Conservation (phyloP, 257 asterid genomes). For the Coffea canephora region DNA sequence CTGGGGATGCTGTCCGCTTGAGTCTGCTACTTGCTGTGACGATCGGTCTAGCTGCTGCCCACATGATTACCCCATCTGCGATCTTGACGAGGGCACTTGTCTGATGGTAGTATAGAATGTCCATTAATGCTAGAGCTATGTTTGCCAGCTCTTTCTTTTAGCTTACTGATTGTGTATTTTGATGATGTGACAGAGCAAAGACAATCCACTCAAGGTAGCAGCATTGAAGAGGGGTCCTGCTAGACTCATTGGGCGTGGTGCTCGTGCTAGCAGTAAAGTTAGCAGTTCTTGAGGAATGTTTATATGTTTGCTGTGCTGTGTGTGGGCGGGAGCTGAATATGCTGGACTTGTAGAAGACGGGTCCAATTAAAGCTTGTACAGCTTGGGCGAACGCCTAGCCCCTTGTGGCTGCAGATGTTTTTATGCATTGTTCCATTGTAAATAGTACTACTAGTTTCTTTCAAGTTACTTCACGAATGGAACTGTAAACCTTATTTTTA, state of each 20-base stretch:
- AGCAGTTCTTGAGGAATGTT: conserved; percentile 21
- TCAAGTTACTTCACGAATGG: background rate
- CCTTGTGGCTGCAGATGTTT: background rate
- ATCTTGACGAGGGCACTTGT: conserved; percentile 59
- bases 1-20: conserved; percentile 95
- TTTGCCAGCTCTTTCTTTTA: background rate
- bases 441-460: background rate
- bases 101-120: conserved; percentile 37
- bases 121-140: background rate
- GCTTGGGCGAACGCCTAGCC: background rate
- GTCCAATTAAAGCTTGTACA: background rate
- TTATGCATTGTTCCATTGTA: conserved; percentile 6
- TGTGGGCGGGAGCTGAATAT: background rate
- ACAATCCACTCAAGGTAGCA: conserved; percentile 52
- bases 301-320: background rate
- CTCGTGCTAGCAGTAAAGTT: conserved; percentile 29
- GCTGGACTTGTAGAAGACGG: background rate
- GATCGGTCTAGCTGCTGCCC: conserved; percentile 91
- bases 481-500: background rate
- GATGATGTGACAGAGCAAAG: conserved; percentile 51
- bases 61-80: conserved; percentile 73
- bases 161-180: conserved; percentile 4
- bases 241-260: conserved; percentile 21
- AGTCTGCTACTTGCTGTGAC: conserved; percentile 86
- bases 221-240: conserved; percentile 50